Evolutionary conservation across 2,329 filamentous ascomycete genomes (phyloP).

Genomic region (Aureobasidium sp.): DNA sequence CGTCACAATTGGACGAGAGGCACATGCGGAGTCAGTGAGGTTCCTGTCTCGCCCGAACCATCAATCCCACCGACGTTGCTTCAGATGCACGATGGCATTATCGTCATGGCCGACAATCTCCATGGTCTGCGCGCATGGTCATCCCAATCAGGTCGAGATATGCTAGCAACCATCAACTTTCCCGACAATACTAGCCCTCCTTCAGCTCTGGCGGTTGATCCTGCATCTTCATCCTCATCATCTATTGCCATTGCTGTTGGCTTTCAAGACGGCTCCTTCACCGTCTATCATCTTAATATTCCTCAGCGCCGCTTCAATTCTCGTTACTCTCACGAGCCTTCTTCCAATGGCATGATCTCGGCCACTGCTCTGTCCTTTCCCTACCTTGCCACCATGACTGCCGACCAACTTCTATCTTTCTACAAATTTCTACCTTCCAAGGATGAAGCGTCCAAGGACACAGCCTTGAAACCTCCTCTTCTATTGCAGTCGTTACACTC

Average conservation of each 20-base stretch:
- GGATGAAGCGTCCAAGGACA: neutral
- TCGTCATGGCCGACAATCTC: slow-evolving; percentile 65
- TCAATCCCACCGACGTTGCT: slow-evolving; percentile 59
- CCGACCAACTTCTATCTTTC: slow-evolving; percentile 64
- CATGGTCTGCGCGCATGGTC: slow-evolving; percentile 75
- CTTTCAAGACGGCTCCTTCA: slow-evolving; percentile 64
- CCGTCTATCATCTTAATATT: slow-evolving; percentile 57
- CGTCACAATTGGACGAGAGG: slow-evolving; percentile 87
- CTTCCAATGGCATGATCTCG: slow-evolving; percentile 58
- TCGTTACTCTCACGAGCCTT: slow-evolving; percentile 54
- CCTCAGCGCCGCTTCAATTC: slow-evolving; percentile 37
- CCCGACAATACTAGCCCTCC: slow-evolving; percentile 33
- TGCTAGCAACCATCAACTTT: slow-evolving; percentile 45
- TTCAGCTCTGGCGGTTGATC: slow-evolving; percentile 59
- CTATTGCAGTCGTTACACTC: slow-evolving; percentile 74
- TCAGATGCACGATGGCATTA: slow-evolving; percentile 67
- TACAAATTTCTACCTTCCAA: slow-evolving; percentile 54
- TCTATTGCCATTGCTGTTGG: slow-evolving; percentile 52
- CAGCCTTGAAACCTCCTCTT: slow-evolving; percentile 38
- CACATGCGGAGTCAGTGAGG: slow-evolving; percentile 70
- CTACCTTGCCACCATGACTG: slow-evolving; percentile 72
- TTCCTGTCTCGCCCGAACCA: slow-evolving; percentile 52
- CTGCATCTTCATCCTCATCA: slow-evolving; percentile 23
- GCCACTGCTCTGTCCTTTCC: slow-evolving; percentile 66
- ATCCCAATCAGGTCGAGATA: slow-evolving; percentile 49